Evolutionary conservation across 73 alveolate genomes (phyloP).

Genomic region (Uronychia binucleata): DNA sequence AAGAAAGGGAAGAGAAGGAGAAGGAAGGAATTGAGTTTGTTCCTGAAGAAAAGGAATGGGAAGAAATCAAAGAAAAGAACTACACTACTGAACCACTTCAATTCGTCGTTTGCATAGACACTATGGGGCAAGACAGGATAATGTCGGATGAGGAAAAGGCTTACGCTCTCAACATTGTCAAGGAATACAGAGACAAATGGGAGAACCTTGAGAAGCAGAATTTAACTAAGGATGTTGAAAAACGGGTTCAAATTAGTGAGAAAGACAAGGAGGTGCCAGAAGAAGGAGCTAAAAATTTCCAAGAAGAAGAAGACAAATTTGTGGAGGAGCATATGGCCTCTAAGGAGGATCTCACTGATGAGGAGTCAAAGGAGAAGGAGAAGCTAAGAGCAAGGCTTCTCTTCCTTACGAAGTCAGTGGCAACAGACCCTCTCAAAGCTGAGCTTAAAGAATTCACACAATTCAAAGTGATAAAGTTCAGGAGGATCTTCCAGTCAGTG

Average conservation of each 20-base stretch:
- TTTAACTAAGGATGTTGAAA: constrained; percentile 78
- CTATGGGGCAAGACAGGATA: constrained; percentile 93
- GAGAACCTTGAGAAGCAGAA: constrained; percentile 74
- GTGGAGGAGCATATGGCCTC: constrained; percentile 64
- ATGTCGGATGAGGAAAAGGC: constrained; percentile 70
- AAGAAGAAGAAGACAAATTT: constrained; percentile 77
- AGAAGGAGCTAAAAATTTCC: constrained; percentile 58
- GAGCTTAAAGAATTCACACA: constrained; percentile 41
- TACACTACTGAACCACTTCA: constrained; percentile 40
- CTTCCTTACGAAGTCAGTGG: constrained; percentile 46
- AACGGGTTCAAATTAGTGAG: constrained; percentile 63
- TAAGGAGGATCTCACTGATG: constrained; percentile 78
- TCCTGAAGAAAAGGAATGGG: constrained; percentile 67
- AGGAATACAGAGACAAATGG: constrained; percentile 68
- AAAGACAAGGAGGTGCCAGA: constrained; percentile 61
- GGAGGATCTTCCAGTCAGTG: constrained; percentile 79
- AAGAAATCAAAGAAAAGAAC: constrained; percentile 49
- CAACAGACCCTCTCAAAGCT: constrained; percentile 36
- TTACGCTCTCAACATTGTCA: constrained; percentile 58
- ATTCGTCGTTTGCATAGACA: constrained; percentile 84
- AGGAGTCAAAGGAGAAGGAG: constrained; percentile 65
- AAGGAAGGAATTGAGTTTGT: constrained; percentile 65
- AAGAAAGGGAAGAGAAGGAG: constrained; percentile 76
- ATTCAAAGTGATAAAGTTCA: constrained; percentile 82
- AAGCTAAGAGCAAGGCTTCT: constrained; percentile 54